Base-by-base conservation (phyloP, 2,329 filamentous ascomycete genomes). In the Thielaviopsis ethacetica region DNA sequence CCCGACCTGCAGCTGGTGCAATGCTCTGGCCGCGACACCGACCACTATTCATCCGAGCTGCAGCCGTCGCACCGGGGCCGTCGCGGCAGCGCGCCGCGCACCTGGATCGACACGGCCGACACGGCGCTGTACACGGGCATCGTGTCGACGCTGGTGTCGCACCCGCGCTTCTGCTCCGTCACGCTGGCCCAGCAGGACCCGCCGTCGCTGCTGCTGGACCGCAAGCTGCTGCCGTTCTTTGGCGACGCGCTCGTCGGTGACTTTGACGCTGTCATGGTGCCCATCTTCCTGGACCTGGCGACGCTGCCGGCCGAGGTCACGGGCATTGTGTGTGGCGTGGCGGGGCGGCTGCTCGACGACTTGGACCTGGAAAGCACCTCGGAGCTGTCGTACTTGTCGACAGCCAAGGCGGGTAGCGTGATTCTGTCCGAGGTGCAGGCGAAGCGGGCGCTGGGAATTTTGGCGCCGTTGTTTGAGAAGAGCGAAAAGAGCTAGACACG, bases 241-340 rank as follows among this genome's bases (percentile, higher is more conserved):
- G 82, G 83, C 21, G 84, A 86, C 65, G 80, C 88, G 0, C 73
- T 97, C 1, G 80, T 95, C 0, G 90, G 88, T 13, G 77, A 84
- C 62, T 87, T 81, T 53, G 83, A 83, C 57, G 83, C 83, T 63
- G 82, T 81, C 61, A 76, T 91, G 38, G 82, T 94, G 1, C 90
- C 93, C 1, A 93, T 98, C 65, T 91, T 90, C 61, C 78, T 98
- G 3, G 89, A 97, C 65, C 77, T 98, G 26, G 82, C 81, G 21
- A 82, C 82, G 50, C 74, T 97, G 49, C 88, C 91, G 0, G 78
- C 91, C 50, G 89, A 95, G 69, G 90, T 89, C 7, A 95, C 91
- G 0, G 91, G 91, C 22, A 96, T 98, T 60, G 89, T 98, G 3
- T 96, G 91, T 65, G 91, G 93, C 27, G 88, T 98, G 1, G 91